These are phyloP conservation scores for Wickerhamia fluorescens DNA, from an alignment of 805 yeast species.

Conservation along the genomic window DNA sequence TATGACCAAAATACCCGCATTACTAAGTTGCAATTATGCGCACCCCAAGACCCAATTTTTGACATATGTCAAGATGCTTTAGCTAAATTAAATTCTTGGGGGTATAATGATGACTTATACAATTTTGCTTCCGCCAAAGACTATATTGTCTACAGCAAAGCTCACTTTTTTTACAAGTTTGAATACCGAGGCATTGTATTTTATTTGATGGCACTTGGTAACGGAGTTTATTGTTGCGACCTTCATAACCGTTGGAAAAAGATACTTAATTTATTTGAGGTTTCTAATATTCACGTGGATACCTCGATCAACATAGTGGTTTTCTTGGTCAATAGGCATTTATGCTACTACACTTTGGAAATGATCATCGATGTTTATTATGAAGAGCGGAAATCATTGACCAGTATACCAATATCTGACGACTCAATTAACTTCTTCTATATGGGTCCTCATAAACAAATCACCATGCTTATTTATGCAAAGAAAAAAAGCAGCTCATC, in stretches of 20 bases:
- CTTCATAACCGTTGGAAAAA: constrained; percentile 48
- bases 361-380: constrained; percentile 54
- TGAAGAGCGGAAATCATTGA: constrained; percentile 29
- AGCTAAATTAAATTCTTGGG: constrained; percentile 13
- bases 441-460: constrained; percentile 62
- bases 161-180: constrained; percentile 42
- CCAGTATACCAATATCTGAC: constrained; percentile 44
- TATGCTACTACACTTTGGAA: constrained; percentile 59
- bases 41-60: constrained; percentile 47
- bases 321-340: constrained; percentile 48
- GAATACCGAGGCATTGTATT: constrained; percentile 38
- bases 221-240: constrained; percentile 57
- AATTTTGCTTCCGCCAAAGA: constrained; percentile 11
- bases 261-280: constrained; percentile 44
- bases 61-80: constrained; percentile 16
- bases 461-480: constrained; percentile 50
- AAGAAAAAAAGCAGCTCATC: constrained; percentile 43
- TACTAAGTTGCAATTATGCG: constrained; percentile 45
- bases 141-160: constrained; percentile 25
- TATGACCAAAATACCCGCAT: constrained; percentile 51
- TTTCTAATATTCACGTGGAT: constrained; percentile 56
- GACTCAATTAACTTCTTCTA: constrained; percentile 52
- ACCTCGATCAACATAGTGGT: constrained; percentile 49
- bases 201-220: constrained; percentile 50
- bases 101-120: constrained; percentile 21